A percentile compares a stretch with the other conserved stretches of the same genome.
phyloP scores from a whole-genome alignment of 2,329 filamentous ascomycete genomes.

The Neofusicoccum cordaticola region DNA sequence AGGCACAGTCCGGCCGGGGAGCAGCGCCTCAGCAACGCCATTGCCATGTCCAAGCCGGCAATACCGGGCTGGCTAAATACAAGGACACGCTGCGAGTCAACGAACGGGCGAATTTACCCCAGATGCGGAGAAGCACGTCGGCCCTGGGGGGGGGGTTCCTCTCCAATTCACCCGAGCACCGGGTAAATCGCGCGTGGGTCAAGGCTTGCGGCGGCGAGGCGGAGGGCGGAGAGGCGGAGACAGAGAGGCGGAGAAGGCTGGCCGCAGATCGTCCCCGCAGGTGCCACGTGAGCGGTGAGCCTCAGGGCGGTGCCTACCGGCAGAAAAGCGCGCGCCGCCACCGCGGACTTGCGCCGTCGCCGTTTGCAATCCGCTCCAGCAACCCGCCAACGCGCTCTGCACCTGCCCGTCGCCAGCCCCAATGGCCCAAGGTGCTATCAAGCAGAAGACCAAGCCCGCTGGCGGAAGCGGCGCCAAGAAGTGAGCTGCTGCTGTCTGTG shows the following conservation, averaged over 20 bases:
- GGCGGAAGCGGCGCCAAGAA: neutral
- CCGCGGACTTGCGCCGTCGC: neutral
- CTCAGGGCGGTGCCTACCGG: neutral
- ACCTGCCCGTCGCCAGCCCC: neutral
- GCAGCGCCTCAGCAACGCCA: neutral
- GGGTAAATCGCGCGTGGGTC: constrained; percentile 5
- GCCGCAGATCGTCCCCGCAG: neutral
- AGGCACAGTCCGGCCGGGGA: neutral
- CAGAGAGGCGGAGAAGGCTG: neutral
- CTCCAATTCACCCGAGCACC: neutral
- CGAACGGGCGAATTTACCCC: constrained; percentile 1
- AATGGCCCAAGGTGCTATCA: constrained; percentile 51
- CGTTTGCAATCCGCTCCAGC: neutral
- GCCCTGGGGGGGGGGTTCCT: too few relatives aligned
- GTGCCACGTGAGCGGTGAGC: neutral
- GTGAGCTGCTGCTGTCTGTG: neutral
- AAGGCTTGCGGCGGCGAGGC: neutral
- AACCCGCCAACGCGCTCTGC: too few relatives aligned
- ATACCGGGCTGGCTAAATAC: constrained; percentile 6
- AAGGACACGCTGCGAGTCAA: neutral
- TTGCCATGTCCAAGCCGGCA: neutral
- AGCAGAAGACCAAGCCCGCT: constrained; percentile 38
- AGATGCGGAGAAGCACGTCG: neutral
- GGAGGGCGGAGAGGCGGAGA: neutral
- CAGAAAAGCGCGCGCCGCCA: neutral